Percentiles rank a stretch among this genome's conserved stretches.
phyloP scores from a whole-genome alignment of 306 rosid genomes.

The Dicorynia guianensis region DNA sequence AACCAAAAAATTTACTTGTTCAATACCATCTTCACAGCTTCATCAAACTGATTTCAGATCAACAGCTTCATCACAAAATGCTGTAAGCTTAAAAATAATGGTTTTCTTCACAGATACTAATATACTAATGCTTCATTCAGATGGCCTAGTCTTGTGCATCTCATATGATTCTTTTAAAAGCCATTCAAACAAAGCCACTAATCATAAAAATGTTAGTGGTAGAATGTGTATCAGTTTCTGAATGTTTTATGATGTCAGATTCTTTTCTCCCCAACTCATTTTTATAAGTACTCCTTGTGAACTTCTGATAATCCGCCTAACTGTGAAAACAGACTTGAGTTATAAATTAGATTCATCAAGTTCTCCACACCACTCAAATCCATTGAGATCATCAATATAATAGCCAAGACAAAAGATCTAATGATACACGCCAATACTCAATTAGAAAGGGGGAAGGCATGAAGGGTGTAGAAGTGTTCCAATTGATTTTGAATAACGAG shows the following conservation, averaged over 20 bases:
- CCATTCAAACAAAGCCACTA: slow-evolving; percentile 25
- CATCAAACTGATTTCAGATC: slow-evolving; percentile 19
- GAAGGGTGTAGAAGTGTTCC: slow-evolving; percentile 13
- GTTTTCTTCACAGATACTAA: neutral
- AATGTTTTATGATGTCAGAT: slow-evolving; percentile 10
- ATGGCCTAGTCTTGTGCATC: slow-evolving; percentile 13
- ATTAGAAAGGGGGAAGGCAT: neutral
- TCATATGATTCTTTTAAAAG: neutral
- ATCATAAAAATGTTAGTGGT: neutral
- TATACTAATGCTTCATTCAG: slow-evolving; percentile 19
- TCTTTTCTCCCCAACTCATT: neutral
- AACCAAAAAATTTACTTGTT: slow-evolving; percentile 38
- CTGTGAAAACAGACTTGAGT: slow-evolving; percentile 26
- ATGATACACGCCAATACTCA: slow-evolving; percentile 11
- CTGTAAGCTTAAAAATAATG: neutral
- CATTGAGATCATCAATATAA: slow-evolving; percentile 23
- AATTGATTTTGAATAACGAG: neutral
- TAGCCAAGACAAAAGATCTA: slow-evolving; percentile 9
- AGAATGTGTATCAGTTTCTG: slow-evolving; percentile 11
- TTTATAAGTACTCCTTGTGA: slow-evolving; percentile 5
- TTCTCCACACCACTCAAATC: slow-evolving; percentile 3
- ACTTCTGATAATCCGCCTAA: slow-evolving; percentile 21
- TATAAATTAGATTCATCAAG: neutral
- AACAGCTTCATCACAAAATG: neutral
- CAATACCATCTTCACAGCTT: slow-evolving; percentile 17